Evolutionary conservation across 129 eudicot genomes (phyloP), one percentile per base, ranked within the genome.

Genomic region (Arctium lappa): DNA sequence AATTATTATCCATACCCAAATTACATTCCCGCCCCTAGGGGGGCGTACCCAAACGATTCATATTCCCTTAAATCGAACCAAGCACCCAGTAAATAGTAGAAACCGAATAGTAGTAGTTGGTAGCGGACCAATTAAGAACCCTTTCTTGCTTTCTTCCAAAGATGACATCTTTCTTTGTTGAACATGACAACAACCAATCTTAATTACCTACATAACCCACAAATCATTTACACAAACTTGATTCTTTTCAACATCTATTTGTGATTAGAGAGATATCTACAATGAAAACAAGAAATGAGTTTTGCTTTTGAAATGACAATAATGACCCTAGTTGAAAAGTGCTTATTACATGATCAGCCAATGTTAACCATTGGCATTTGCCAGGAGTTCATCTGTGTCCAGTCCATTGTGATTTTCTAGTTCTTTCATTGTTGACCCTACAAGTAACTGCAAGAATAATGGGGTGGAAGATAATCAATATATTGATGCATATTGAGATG

Each of bases 341-440:
- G n/a, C 53, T 72, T 34, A 74, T 65, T 73, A 65, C 75, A 82
- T 15, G 10, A 40, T 13, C 66, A 60, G 73, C 32, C 31, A 16
- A 62, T 11, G 8, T 79, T 81, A 82, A 81, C 79, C 39, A 69
- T 86, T 65, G 6, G 81, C 85, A 76, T 87, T 86, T 29, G 78
- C 40, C 56, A 81, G 53, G 44, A 80, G 68, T 69, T 70, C 63
- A 33, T 81, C 87, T 30, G 84, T 6, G 81, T 74, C 91, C 79
- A 86, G 76, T 30, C 77, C 89, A 80, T 84, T 76, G 72, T 75
- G 83, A 81, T 48, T 66, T 9, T 84, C 91, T 27, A 90, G 36
- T 80, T 90, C 94, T 69, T 74, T 80, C 78, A 83, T 56, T n/a
- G 91, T 81, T 76, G 94, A 83, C 31, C 90, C 87, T 30, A 89